Evolutionary conservation across 2,329 filamentous ascomycete species (phyloP), one percentile per base, ranked within the genome.

Genomic region (Calonectria pteridis): DNA sequence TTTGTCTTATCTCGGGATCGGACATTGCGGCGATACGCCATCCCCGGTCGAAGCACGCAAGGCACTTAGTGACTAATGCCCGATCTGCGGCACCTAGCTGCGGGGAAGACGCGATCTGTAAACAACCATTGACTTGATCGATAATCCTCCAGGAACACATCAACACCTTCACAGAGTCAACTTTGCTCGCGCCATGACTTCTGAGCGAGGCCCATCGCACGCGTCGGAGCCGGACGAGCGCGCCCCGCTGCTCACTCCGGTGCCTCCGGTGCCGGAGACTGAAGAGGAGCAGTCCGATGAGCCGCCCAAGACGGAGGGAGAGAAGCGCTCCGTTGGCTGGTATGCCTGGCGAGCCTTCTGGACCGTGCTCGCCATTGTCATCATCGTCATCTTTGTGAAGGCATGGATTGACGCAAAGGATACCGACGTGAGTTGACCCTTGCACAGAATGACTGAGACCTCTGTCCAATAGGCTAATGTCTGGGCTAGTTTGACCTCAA

Each of bases 391-490:
- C 20, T 87, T 88, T 67, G 82, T 87, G 53, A 87, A 87, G 73
- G 86, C 85, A 6, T 88, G 86, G 86, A 75, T 87, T n/a, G 85
- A 88, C 73, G 65, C 69, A 14, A 79, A 82, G 28, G 85, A 87
- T 74, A 83, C 85, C 29, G 78, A 86, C 65, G 86, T 86, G 49
- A 68, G 83, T 79, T 1, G n/a, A 37, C 35, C n/a, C 10, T 23
- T 40, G n/a, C 4, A 3, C 18, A 23, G 23, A 40, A 16, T 53
- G 13, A 20, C 23, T 69, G 6, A n/a, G n/a, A n/a, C n/a, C 31
- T 59, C 14, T 51, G 9, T n/a, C 43, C 28, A 33, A 31, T 35
- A 20, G 2, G 4, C 43, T 49, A 59, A 69, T 26, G 20, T 11
- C 43, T 31, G 7, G 1, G 71, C 26, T 31, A 88, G 86, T 88